Conservation (phyloP, 768 basidiomycete genomes). For the Myochromella boudieri region DNA sequence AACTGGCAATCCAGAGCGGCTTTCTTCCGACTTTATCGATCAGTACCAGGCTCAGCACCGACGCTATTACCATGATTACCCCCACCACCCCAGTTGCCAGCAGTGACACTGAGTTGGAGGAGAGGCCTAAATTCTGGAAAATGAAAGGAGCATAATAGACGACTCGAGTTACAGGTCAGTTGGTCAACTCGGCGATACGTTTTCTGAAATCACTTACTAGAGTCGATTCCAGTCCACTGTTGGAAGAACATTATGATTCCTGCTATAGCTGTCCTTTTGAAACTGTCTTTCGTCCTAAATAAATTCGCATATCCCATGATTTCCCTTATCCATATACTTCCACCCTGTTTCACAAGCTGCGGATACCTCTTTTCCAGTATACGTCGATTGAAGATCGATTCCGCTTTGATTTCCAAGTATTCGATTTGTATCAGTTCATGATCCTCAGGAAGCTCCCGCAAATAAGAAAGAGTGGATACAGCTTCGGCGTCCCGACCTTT, state of each 20-base stretch:
- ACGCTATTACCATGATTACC: conserved; percentile 27
- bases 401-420: conserved; percentile 32
- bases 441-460: conserved; percentile 32
- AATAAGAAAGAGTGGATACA: conserved; percentile 28
- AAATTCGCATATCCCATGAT: conserved; percentile 17
- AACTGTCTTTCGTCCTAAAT: conserved; percentile 16
- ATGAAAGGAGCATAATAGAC: conserved; percentile 26
- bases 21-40: conserved; percentile 39
- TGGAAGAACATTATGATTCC: conserved; percentile 20
- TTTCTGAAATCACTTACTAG: conserved; percentile 12
- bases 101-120: conserved; percentile 37
- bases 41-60: conserved; percentile 33
- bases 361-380: conserved; percentile 22
- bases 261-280: conserved; percentile 15
- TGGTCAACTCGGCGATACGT: conserved; percentile 9
- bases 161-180: conserved; percentile 5
- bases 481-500: conserved; percentile 36
- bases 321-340: conserved; percentile 14
- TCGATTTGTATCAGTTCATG: conserved; percentile 34
- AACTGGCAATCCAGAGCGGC: conserved; percentile 37
- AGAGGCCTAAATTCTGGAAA: conserved; percentile 39
- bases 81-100: conserved; percentile 42
- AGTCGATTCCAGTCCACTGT: conserved; percentile 26
- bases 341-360: conserved; percentile 15
- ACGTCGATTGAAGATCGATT: conserved; percentile 15